Percentiles rank a stretch among this genome's conserved stretches.
phyloP scores from a whole-genome alignment of 345 rosid genomes.

The Schrenkiella parvula region DNA sequence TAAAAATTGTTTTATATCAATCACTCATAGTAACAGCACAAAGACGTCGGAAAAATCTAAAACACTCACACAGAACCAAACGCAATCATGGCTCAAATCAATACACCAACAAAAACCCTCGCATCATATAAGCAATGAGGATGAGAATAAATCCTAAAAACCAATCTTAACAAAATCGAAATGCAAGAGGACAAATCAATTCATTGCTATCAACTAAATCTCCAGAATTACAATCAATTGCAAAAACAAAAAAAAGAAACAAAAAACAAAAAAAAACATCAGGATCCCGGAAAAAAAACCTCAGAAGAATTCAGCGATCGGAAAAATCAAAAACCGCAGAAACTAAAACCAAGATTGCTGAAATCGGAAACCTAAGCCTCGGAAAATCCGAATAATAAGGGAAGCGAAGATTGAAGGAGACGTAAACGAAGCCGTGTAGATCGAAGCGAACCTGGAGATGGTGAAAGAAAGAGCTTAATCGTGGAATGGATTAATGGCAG shows the following conservation, averaged over 20 bases:
- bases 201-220: conserved; percentile 1
- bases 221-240: conserved; percentile 21
- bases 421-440: conserved; percentile 31
- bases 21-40: not conserved
- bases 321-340: conserved; percentile 31
- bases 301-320: conserved; percentile 1
- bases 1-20: too few relatives aligned
- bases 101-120: conserved; percentile 20
- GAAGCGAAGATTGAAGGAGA: not conserved
- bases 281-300: conserved; percentile 15
- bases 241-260: not conserved
- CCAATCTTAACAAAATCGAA: not conserved
- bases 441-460: conserved; percentile 44
- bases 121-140: not conserved
- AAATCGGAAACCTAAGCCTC: conserved; percentile 40
- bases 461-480: conserved; percentile 29
- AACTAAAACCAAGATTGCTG: conserved; percentile 9
- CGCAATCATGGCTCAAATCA: not conserved
- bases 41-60: not conserved
- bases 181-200: conserved; percentile 4
- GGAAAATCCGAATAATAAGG: not conserved
- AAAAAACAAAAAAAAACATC: not conserved
- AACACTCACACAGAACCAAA: not conserved
- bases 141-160: conserved; percentile 3
- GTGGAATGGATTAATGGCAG: conserved; percentile 41